phyloP scores from a whole-genome alignment of 768 basidiomycete species.

The Boletus vinaceobasis region DNA sequence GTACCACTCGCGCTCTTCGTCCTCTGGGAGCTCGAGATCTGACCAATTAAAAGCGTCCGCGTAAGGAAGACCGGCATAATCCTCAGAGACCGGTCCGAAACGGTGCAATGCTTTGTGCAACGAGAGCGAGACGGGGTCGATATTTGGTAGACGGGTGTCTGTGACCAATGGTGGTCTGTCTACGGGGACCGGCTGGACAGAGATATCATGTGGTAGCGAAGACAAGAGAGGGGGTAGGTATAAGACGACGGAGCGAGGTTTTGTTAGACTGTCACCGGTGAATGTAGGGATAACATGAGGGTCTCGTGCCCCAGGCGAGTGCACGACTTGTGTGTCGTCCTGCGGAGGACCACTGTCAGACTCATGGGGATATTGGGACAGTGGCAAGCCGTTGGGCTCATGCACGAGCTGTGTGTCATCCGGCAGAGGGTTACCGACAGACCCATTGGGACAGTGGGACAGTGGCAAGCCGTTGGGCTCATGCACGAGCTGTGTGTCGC shows the following conservation, averaged over 20 bases:
- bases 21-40: conserved; percentile 59
- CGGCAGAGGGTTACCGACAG: background rate
- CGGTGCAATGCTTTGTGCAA: conserved; percentile 82
- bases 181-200: conserved; percentile 21
- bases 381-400: background rate
- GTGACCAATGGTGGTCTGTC: conserved; percentile 53
- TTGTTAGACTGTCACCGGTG: conserved; percentile 33
- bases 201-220: conserved; percentile 53
- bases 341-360: background rate
- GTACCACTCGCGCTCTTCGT: conserved; percentile 87
- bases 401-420: background rate
- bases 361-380: background rate
- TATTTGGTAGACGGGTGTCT: conserved; percentile 74
- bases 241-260: conserved; percentile 51
- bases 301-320: conserved; percentile 30
- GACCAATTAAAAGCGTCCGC: conserved; percentile 86
- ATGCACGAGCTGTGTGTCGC: background rate
- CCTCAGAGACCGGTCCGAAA: conserved; percentile 56
- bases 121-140: conserved; percentile 80
- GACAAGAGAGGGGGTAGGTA: conserved; percentile 87
- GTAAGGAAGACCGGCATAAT: conserved; percentile 68
- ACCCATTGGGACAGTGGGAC: background rate
- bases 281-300: conserved; percentile 60
- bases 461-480: background rate
- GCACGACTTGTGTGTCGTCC: background rate